A percentile compares a stretch with the other conserved stretches of the same genome.
Evolutionary conservation across 2,329 filamentous ascomycete genomes (phyloP).

Genomic region (Botrytis medusae): DNA sequence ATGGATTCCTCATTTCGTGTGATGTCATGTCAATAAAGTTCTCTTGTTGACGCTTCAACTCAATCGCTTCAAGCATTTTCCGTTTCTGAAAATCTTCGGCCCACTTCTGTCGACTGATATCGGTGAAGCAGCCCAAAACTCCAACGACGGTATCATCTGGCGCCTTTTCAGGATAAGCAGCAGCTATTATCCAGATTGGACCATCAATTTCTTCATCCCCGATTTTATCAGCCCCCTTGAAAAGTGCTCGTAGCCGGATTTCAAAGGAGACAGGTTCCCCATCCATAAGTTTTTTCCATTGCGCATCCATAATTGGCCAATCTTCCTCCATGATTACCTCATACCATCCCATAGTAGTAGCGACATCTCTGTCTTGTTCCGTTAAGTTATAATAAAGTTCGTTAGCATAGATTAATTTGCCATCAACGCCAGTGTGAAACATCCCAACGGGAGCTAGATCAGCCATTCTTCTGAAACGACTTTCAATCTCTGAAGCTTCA

Average conservation of each 20-base stretch:
- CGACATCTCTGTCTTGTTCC: background rate
- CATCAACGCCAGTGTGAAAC: constrained; percentile 65
- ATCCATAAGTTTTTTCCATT: constrained; percentile 31
- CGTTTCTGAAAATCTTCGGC: constrained; percentile 49
- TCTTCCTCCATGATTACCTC: background rate
- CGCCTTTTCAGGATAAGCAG: constrained; percentile 71
- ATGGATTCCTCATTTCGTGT: constrained; percentile 72
- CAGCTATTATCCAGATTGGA: constrained; percentile 76
- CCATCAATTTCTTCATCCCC: constrained; percentile 54
- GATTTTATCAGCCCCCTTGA: constrained; percentile 53
- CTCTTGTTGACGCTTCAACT: constrained; percentile 68
- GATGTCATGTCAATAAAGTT: constrained; percentile 77
- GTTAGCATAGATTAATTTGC: constrained; percentile 69
- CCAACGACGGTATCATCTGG: constrained; percentile 62
- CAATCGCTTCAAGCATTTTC: constrained; percentile 53
- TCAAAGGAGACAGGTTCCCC: constrained; percentile 31
- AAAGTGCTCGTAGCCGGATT: constrained; percentile 40
- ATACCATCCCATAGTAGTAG: background rate
- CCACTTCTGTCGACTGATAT: constrained; percentile 84
- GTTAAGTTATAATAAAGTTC: constrained; percentile 55
- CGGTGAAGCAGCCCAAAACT: constrained; percentile 78
- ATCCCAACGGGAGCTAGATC: constrained; percentile 74
- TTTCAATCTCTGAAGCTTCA: constrained; percentile 52
- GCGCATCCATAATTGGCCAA: constrained; percentile 25
- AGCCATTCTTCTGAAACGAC: constrained; percentile 67